Evolutionary conservation across 305 asterid species (phyloP).

Genomic region (Striga hermonthica): DNA sequence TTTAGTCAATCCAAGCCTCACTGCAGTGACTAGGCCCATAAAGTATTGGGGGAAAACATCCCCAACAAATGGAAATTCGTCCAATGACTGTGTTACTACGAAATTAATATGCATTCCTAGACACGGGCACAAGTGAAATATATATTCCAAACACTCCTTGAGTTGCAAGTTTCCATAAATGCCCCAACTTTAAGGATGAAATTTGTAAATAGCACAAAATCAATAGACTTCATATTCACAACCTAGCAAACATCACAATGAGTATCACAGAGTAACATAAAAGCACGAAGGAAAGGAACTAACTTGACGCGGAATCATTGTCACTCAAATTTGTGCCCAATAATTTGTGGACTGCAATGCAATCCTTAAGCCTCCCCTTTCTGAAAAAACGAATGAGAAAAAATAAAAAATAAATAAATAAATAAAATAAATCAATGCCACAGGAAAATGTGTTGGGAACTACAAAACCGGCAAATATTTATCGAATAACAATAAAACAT

Average conservation of each 20-base stretch:
- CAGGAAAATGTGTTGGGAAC: slow-evolving; percentile 20
- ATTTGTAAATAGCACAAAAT: neutral
- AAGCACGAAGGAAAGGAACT: slow-evolving; percentile 24
- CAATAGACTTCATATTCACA: neutral
- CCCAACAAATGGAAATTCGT: neutral
- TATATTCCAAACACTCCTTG: neutral
- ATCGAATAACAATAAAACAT: slow-evolving; percentile 35
- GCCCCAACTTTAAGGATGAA: neutral
- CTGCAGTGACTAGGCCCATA: neutral
- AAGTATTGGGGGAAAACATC: neutral
- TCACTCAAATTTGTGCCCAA: slow-evolving; percentile 52
- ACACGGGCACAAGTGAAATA: no score
- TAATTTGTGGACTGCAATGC: slow-evolving; percentile 67
- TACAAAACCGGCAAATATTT: slow-evolving; percentile 5
- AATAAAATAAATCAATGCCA: no score
- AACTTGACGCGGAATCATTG: slow-evolving; percentile 78
- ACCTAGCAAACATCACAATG: neutral
- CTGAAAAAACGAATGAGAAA: slow-evolving; percentile 47
- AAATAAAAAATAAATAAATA: slow-evolving; percentile 26
- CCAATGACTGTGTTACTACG: no score
- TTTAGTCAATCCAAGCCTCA: neutral
- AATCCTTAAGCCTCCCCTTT: slow-evolving; percentile 69
- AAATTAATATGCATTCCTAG: no score
- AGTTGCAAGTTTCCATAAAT: neutral
- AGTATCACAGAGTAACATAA: slow-evolving; percentile 4